A percentile compares a stretch with the other conserved stretches of the same genome.
Evolutionary conservation across 768 basidiomycete genomes (phyloP).

Genomic region (Amyloporia xantha): DNA sequence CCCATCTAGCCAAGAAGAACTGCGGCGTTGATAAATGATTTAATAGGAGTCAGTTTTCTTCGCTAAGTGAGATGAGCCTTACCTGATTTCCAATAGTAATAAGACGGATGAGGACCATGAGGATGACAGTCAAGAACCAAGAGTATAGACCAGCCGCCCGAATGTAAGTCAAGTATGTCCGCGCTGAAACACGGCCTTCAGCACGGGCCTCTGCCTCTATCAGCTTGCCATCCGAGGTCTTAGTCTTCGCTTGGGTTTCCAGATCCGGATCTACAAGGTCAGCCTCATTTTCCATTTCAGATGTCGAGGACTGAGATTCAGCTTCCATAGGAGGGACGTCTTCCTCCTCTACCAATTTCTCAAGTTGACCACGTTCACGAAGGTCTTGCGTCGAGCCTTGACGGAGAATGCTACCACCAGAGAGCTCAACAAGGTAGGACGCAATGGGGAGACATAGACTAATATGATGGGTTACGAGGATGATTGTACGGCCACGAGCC

Average conservation of each 20-base stretch:
- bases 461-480: constrained; percentile 82
- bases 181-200: constrained; percentile 55
- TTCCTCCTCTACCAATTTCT: constrained; percentile 36
- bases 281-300: constrained; percentile 29
- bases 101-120: constrained; percentile 48
- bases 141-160: constrained; percentile 49
- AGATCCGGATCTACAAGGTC: constrained; percentile 16
- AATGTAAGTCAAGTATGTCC: constrained; percentile 59
- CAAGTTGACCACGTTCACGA: constrained; percentile 34
- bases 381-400: constrained; percentile 48
- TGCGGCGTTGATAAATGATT: no score
- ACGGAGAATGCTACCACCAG: constrained; percentile 39
- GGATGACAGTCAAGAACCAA: constrained; percentile 46
- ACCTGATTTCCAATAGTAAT: constrained; percentile 58
- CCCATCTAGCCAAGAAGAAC: constrained; percentile 65
- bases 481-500: constrained; percentile 58
- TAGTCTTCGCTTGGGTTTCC: not conserved
- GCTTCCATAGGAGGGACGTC: constrained; percentile 14
- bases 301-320: constrained; percentile 6
- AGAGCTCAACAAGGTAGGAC: constrained; percentile 59
- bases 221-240: constrained; percentile 39
- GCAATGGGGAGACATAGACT: constrained; percentile 64
- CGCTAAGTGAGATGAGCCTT: constrained; percentile 7
- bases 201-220: constrained; percentile 57
- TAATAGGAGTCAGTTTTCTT: no score